Evolutionary conservation across 1,284 basidiomycete species (phyloP).

Genomic region (Moniliella sp.): DNA sequence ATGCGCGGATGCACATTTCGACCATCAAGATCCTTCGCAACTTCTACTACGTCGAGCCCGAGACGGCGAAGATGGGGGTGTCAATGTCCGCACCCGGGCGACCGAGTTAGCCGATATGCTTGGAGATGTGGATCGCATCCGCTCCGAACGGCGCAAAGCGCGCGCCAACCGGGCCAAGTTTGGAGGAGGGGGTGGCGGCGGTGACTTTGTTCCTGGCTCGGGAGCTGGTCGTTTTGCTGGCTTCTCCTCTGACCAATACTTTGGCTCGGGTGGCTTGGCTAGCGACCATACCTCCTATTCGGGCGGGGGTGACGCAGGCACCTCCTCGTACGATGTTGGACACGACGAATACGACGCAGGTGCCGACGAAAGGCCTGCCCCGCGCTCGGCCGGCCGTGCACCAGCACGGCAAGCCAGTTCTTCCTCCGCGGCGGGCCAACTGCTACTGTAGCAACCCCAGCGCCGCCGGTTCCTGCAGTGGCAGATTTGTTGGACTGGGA

Average conservation of each 20-base stretch:
- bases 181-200: slow-evolving; percentile 59
- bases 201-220: slow-evolving; percentile 46
- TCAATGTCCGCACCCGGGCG: slow-evolving; percentile 86
- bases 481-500: too few species aligned
- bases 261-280: too few species aligned
- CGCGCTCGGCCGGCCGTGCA: too few species aligned
- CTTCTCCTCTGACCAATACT: slow-evolving; percentile 50
- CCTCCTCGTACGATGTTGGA: slow-evolving; percentile 36
- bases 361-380: slow-evolving; percentile 63
- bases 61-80: slow-evolving; percentile 98
- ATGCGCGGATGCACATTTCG: slow-evolving; percentile 75
- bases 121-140: slow-evolving; percentile 71
- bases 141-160: slow-evolving; percentile 70
- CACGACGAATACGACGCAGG: slow-evolving; percentile 94
- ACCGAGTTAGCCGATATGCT: slow-evolving; percentile 74
- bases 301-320: slow-evolving; percentile 39
- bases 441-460: slow-evolving; percentile 30
- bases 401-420: too few species aligned
- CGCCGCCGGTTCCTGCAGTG: slow-evolving; percentile 11
- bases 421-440: slow-evolving; percentile 3
- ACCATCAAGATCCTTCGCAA: slow-evolving; percentile 93
- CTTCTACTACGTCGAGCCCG: slow-evolving; percentile 96
- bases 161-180: slow-evolving; percentile 84
- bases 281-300: slow-evolving; percentile 33
- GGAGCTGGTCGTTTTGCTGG: slow-evolving; percentile 51